Evolutionary conservation across 1,284 basidiomycete species (phyloP).

Genomic region (Lignosus rhinocerotis): DNA sequence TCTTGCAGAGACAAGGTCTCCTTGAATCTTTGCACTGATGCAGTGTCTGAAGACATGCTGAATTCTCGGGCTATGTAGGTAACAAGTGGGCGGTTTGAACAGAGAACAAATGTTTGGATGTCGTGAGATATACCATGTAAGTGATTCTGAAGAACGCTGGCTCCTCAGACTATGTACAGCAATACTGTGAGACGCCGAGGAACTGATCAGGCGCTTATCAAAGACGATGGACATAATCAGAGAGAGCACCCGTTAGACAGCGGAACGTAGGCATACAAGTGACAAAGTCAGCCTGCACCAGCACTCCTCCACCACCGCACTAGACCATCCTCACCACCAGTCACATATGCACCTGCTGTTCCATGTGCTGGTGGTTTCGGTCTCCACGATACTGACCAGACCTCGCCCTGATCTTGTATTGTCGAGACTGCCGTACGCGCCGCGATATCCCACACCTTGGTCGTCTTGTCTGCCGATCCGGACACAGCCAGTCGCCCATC

Average conservation of each 20-base stretch:
- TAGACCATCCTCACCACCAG: conserved; percentile 77
- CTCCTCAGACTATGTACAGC: too few species aligned
- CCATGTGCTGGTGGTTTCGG: conserved; percentile 58
- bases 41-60: not conserved
- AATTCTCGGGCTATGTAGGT: not conserved
- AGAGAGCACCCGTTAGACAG: not conserved
- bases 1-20: not conserved
- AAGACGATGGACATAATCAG: too few species aligned
- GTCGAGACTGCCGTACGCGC: conserved; percentile 79
- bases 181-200: too few species aligned
- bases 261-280: not conserved
- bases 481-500: conserved; percentile 77
- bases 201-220: not conserved
- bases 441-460: conserved; percentile 87
- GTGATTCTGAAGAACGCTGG: too few species aligned
- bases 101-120: not conserved
- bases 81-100: not conserved
- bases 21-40: not conserved
- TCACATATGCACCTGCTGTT: conserved; percentile 70
- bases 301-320: conserved; percentile 79
- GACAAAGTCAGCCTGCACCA: conserved; percentile 40
- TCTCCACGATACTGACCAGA: conserved; percentile 86
- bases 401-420: conserved; percentile 74
- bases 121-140: not conserved
- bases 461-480: conserved; percentile 82